These are phyloP conservation scores for Endocarpon pusillum DNA, from an alignment of 495 filamentous ascomycete genomes.

Conservation along the genomic window DNA sequence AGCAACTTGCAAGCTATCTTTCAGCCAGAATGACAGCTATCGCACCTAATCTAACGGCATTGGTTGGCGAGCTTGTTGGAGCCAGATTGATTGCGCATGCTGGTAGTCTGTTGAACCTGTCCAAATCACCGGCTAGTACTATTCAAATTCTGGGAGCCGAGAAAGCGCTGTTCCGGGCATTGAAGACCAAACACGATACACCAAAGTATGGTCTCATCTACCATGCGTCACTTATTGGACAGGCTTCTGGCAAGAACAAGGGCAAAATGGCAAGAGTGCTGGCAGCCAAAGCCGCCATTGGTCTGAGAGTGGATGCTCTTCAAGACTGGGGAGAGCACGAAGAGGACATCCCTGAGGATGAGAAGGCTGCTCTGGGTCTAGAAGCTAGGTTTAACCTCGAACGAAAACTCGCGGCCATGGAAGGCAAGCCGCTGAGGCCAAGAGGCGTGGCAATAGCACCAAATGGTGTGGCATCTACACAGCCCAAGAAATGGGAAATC, in stretches of 20 bases:
- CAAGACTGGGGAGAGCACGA: conserved; percentile 55
- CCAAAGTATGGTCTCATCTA: conserved; percentile 99
- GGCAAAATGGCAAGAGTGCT: conserved; percentile 97
- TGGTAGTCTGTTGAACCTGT: conserved; percentile 85
- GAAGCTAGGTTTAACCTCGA: conserved; percentile 64
- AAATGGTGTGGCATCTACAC: conserved; percentile 37
- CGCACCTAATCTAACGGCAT: conserved; percentile 84
- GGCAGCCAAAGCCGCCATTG: conserved; percentile 79
- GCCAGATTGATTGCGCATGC: conserved; percentile 91
- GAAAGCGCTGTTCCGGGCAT: conserved; percentile 92
- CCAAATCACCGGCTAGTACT: conserved; percentile 90
- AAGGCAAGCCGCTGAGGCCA: conserved; percentile 75
- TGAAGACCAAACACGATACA: conserved; percentile 99
- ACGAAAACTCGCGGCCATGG: conserved; percentile 63
- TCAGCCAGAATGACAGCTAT: conserved; percentile 91
- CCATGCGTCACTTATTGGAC: conserved; percentile 89
- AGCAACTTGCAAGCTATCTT: conserved; percentile 75
- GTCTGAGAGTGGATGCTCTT: conserved; percentile 83
- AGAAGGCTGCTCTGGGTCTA: conserved; percentile 59
- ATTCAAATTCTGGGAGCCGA: conserved; percentile 97
- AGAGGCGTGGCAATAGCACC: conserved; percentile 61
- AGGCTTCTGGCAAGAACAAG: conserved; percentile 95
- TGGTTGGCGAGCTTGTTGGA: conserved; percentile 88
- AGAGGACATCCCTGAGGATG: conserved; percentile 69
- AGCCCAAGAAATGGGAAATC: conserved; percentile 70